A percentile compares a stretch with the other conserved stretches of the same genome.
These are phyloP conservation scores for Rosa hybrid DNA, from an alignment of 331 rosid species.

Conservation along the genomic window DNA sequence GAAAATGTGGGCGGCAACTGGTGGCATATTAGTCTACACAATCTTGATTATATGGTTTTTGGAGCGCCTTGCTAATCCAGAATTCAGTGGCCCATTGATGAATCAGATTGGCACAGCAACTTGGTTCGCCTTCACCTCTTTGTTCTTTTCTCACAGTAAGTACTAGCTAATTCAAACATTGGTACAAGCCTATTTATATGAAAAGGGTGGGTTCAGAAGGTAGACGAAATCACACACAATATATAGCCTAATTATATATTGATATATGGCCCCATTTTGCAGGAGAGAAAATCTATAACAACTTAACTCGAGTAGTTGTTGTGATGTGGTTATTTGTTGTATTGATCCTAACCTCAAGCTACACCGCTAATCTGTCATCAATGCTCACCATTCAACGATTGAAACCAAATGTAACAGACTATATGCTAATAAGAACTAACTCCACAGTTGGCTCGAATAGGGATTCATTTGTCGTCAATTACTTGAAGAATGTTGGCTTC, in stretches of 20 bases:
- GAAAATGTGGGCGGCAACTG: conserved; percentile 54
- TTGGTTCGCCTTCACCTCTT: conserved; percentile 70
- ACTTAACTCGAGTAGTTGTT: conserved; percentile 49
- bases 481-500: conserved; percentile 39
- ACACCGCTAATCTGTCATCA: conserved; percentile 78
- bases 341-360: conserved; percentile 56
- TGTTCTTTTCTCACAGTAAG: conserved; percentile 80
- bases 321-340: conserved; percentile 59
- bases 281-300: conserved; percentile 47
- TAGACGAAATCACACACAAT: too few relatives aligned
- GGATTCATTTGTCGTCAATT: conserved; percentile 42
- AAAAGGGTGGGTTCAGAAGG: too few relatives aligned
- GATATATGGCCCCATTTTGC: conserved; percentile 17
- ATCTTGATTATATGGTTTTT: conserved; percentile 55
- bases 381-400: conserved; percentile 57
- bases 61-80: conserved; percentile 50
- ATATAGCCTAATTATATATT: too few relatives aligned
- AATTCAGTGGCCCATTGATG: conserved; percentile 46
- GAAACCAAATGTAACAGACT: conserved; percentile 32
- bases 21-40: conserved; percentile 47
- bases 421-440: conserved; percentile 50
- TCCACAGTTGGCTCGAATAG: conserved; percentile 53
- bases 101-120: conserved; percentile 54
- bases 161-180: not conserved
- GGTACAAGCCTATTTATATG: not conserved